These are phyloP conservation scores for Psilocybe sp. DNA, from an alignment of 768 basidiomycete species.

Conservation along the genomic window DNA sequence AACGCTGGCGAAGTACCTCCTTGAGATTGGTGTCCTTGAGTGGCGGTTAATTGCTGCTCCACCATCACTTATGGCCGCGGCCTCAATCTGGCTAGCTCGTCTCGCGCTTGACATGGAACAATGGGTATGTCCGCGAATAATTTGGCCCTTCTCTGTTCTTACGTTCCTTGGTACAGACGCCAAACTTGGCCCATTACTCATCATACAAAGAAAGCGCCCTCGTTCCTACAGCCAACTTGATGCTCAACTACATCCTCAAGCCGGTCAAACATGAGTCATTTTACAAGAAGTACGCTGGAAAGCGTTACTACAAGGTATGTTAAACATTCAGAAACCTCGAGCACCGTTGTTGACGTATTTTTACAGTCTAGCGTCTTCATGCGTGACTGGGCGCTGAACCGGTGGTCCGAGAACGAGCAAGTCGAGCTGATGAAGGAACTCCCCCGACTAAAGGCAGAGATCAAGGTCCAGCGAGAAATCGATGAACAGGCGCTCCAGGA, in stretches of 20 bases:
- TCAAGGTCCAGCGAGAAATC: slow-evolving; percentile 22
- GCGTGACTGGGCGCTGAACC: slow-evolving; percentile 72
- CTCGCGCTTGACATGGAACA: slow-evolving; percentile 73
- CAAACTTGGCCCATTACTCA: slow-evolving; percentile 86
- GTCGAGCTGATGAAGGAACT: slow-evolving; percentile 60
- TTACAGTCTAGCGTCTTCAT: slow-evolving; percentile 73
- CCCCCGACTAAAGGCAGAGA: slow-evolving; percentile 48
- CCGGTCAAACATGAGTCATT: slow-evolving; percentile 73
- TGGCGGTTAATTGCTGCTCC: slow-evolving; percentile 70
- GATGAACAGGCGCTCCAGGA: neutral
- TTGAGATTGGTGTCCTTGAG: slow-evolving; percentile 85
- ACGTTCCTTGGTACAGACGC: slow-evolving; percentile 46
- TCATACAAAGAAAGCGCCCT: slow-evolving; percentile 80
- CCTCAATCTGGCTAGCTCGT: slow-evolving; percentile 83
- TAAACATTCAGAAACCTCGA: neutral
- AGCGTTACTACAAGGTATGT: slow-evolving; percentile 78
- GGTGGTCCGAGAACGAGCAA: slow-evolving; percentile 58
- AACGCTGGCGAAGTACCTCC: slow-evolving; percentile 87
- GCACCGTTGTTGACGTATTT: neutral
- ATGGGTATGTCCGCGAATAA: slow-evolving; percentile 59
- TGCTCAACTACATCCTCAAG: slow-evolving; percentile 83
- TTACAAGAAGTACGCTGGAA: slow-evolving; percentile 85
- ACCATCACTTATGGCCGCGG: slow-evolving; percentile 80
- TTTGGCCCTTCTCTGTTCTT: neutral
- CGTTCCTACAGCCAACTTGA: slow-evolving; percentile 77